phyloP scores from a whole-genome alignment of 2,329 filamentous ascomycete species.

The Ophiostoma sp. region DNA sequence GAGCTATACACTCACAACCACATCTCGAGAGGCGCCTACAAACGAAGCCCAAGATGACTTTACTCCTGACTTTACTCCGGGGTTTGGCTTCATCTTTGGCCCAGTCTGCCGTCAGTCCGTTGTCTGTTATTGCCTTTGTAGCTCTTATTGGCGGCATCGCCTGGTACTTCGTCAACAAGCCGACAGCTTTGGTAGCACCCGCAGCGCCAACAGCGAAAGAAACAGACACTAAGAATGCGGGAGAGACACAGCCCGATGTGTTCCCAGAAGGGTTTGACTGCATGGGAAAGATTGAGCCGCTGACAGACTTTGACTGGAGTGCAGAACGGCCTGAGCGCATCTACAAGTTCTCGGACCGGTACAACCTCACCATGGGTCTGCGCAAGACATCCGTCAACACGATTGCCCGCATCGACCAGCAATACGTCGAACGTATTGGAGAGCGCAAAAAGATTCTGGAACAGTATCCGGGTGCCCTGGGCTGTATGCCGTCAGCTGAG shows the following conservation, averaged over 20 bases:
- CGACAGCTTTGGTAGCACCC: neutral
- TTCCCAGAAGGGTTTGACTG: slow-evolving; percentile 16
- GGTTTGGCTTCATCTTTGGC: neutral
- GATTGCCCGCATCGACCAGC: slow-evolving; percentile 24
- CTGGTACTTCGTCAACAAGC: neutral
- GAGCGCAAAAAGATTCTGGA: slow-evolving; percentile 23
- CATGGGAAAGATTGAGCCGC: slow-evolving; percentile 23
- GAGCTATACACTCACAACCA: neutral
- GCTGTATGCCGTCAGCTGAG: slow-evolving; percentile 20
- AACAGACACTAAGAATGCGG: neutral
- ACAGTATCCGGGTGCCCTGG: slow-evolving; percentile 22
- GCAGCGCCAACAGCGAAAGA: neutral
- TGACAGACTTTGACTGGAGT: slow-evolving; percentile 19
- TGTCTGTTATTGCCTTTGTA: neutral
- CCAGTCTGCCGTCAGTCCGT: neutral
- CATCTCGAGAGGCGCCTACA: neutral
- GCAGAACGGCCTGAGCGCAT: slow-evolving; percentile 19
- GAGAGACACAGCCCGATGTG: neutral
- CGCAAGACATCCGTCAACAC: slow-evolving; percentile 24
- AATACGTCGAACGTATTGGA: slow-evolving; percentile 23
- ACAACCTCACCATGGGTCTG: slow-evolving; percentile 27
- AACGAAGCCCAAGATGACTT: neutral
- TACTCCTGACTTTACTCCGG: neutral
- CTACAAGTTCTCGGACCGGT: slow-evolving; percentile 25
- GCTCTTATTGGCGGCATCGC: neutral